Evolutionary conservation across 2,329 filamentous ascomycete genomes (phyloP), one percentile per base, ranked within the genome.

Genomic region (Colletotrichum scovillei): DNA sequence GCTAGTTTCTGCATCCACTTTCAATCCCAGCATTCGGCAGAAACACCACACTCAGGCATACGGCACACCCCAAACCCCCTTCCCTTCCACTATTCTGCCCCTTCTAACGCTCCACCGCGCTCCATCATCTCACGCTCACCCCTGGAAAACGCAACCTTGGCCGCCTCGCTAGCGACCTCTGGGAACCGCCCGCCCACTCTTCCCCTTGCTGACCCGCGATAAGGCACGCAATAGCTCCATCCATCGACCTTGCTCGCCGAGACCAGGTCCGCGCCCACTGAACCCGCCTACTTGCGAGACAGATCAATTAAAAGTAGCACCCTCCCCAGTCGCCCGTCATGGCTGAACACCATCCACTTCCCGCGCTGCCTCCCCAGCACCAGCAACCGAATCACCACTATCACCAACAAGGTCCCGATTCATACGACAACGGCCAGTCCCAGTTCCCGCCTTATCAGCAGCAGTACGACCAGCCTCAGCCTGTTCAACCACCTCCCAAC

Each of bases 261-360:
- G 63, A 73, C 58, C 32, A 74, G 59, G 63, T 69, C 57, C 63
- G 68, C 69, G 52, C 63, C 52, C 68, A 49, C 53, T 49, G 71
- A 42, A 55, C 68, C 68, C 59, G 70, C 71, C 68, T 68, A 53
- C 72, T 62, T 73, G 63, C 58, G 58, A 73, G 65, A 77, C 78
- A 78, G 76, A 69, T 78, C 67, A 78, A 81, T 81, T 82, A 83
- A 83, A 80, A 78, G 77, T 75, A 74, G 71, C 74, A 52, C 53
- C 30, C 74, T 75, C 73, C 78, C 78, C 79, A 78, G 75, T 49
- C 76, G 79, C 77, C 67, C 77, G 77, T 75, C 77, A 85, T 84
- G 83, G 82, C 82, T 75, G 77, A 69, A 53, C 69, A 74, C 26
- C 68, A 73, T 69, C 63, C 76, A 55, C 74, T 69, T 69, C 53